Evolutionary conservation across 108 stramenopile species (phyloP).

Genomic region (Pseudonitzschia delicatissima): DNA sequence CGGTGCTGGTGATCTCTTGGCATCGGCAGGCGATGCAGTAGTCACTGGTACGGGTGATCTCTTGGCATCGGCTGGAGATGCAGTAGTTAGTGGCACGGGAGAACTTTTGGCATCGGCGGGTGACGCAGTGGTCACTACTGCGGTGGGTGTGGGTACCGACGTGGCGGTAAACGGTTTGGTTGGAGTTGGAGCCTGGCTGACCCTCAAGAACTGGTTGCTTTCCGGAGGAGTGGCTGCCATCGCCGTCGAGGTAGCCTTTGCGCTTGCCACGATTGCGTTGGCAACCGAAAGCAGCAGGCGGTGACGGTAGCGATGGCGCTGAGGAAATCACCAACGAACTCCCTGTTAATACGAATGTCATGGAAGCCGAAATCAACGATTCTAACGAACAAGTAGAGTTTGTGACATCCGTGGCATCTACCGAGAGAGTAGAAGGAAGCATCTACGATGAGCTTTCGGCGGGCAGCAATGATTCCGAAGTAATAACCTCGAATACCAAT

Average conservation of each 20-base stretch:
- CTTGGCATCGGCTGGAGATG: background rate
- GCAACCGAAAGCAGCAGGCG: too few relatives aligned
- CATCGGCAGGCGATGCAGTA: background rate
- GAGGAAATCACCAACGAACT: too few relatives aligned
- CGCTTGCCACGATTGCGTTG: background rate
- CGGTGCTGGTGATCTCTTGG: background rate
- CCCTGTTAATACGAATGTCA: too few relatives aligned
- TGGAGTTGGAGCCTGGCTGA: slow-evolving; percentile 5
- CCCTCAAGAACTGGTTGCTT: slow-evolving; percentile 2
- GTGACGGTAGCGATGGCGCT: too few relatives aligned
- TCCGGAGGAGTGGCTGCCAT: slow-evolving; percentile 7
- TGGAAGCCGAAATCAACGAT: too few relatives aligned
- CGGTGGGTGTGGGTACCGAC: slow-evolving; percentile 1
- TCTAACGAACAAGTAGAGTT: too few relatives aligned
- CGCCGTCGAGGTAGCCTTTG: slow-evolving; percentile 2
- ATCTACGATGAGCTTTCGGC: too few relatives aligned
- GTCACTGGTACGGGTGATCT: background rate
- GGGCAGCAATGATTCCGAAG: too few relatives aligned
- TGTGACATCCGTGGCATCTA: too few relatives aligned
- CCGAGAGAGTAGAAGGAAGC: too few relatives aligned
- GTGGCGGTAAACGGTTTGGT: background rate
- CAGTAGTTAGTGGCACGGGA: background rate
- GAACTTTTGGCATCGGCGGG: slow-evolving; percentile 12
- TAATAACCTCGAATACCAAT: too few relatives aligned
- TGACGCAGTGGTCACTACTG: slow-evolving; percentile 9